Evolutionary conservation across 768 basidiomycete species (phyloP).

Genomic region (Daedaleopsis nitida): DNA sequence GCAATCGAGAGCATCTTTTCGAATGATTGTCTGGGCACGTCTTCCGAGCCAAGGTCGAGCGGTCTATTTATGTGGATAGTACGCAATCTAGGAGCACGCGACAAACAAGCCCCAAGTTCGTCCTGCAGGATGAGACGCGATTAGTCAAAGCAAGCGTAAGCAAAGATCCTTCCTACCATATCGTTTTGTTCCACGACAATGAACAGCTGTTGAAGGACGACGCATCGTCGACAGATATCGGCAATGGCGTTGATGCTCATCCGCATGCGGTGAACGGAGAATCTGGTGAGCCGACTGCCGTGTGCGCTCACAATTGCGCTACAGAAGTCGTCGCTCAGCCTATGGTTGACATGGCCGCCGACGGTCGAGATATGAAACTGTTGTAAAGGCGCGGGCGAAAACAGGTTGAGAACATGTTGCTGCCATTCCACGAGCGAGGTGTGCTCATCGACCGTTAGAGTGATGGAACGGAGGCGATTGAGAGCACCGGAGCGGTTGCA

Average conservation of each 20-base stretch:
- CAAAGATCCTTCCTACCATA: slow-evolving; percentile 41
- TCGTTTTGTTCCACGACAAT: slow-evolving; percentile 51
- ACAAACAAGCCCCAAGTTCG: slow-evolving; percentile 43
- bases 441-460: slow-evolving; percentile 44
- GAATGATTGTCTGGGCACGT: slow-evolving; percentile 19
- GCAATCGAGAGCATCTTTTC: slow-evolving; percentile 41
- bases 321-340: slow-evolving; percentile 53
- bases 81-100: slow-evolving; percentile 48
- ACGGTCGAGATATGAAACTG: slow-evolving; percentile 59
- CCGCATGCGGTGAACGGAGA: slow-evolving; percentile 67
- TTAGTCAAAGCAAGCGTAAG: neutral
- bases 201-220: slow-evolving; percentile 62
- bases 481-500: slow-evolving; percentile 43
- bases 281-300: slow-evolving; percentile 49
- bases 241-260: slow-evolving; percentile 52
- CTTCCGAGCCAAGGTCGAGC: slow-evolving; percentile 19
- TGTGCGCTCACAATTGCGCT: slow-evolving; percentile 50
- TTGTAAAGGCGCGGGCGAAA: slow-evolving; percentile 45
- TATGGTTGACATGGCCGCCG: slow-evolving; percentile 37
- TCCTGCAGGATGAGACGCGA: slow-evolving; percentile 32
- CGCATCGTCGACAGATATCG: slow-evolving; percentile 57
- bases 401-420: slow-evolving; percentile 12
- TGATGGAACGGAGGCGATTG: slow-evolving; percentile 52
- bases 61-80: slow-evolving; percentile 64
- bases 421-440: slow-evolving; percentile 20